Percentiles rank a stretch among this genome's conserved stretches.
phyloP scores from a whole-genome alignment of 2,329 filamentous ascomycete species.

The Alternaria metachromatica region DNA sequence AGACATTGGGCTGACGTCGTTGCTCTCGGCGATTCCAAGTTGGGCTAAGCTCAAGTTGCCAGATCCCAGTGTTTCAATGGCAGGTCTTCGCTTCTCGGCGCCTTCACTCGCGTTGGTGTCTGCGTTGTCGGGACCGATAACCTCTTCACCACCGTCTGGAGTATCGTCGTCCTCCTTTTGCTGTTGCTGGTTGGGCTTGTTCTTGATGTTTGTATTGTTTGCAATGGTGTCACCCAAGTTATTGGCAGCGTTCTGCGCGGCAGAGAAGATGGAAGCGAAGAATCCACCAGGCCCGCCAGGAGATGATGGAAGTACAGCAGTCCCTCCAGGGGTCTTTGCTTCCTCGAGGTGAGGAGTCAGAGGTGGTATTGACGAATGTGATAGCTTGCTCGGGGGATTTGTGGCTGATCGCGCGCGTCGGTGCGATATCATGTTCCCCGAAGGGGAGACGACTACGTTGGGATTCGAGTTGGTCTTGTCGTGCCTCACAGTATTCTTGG shows the following conservation, averaged over 20 bases:
- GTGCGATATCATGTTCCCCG: conserved; percentile 77
- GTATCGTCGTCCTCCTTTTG: conserved; percentile 34
- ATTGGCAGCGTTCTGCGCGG: conserved; percentile 88
- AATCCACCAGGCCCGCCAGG: conserved; percentile 66
- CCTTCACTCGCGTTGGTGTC: conserved; percentile 27
- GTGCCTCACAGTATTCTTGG: conserved; percentile 34
- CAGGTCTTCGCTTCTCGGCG: conserved; percentile 64
- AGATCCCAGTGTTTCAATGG: conserved; percentile 85
- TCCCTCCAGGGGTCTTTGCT: conserved; percentile 63
- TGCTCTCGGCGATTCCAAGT: conserved; percentile 75
- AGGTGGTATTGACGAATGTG: conserved; percentile 70
- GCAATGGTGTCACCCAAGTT: conserved; percentile 76
- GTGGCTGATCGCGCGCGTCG: conserved; percentile 66
- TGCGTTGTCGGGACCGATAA: conserved; percentile 45
- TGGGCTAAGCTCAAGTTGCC: conserved; percentile 91
- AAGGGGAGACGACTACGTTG: conserved; percentile 66
- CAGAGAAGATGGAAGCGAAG: conserved; percentile 92
- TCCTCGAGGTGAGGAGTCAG: conserved; percentile 80
- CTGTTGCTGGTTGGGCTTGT: conserved; percentile 53
- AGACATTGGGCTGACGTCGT: conserved; percentile 63
- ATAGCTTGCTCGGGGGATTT: conserved; percentile 80
- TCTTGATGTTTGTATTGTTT: conserved; percentile 63
- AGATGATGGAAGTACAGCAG: conserved; percentile 55
- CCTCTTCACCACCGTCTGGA: conserved; percentile 50
- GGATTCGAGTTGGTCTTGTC: conserved; percentile 48